These are phyloP conservation scores for Chlorella variabilis DNA, from an alignment of 163 green algal species.

Conservation along the genomic window DNA sequence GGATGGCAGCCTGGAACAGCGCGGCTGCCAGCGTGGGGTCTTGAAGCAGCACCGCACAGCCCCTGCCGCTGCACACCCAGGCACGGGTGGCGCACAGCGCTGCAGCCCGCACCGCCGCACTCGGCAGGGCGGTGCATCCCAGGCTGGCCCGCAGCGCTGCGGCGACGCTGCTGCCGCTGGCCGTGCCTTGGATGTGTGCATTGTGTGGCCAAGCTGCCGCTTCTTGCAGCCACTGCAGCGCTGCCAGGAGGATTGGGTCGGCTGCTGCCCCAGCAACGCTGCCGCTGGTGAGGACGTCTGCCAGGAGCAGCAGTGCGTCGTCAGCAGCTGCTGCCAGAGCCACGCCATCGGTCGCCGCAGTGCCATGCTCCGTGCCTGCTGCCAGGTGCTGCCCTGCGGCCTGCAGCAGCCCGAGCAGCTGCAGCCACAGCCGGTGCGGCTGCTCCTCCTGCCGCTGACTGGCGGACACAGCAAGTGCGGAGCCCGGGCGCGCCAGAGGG, in stretches of 20 bases:
- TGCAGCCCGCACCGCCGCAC: neutral
- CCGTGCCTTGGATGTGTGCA: too few species aligned
- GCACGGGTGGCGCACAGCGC: neutral
- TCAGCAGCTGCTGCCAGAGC: neutral
- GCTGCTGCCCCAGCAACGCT: neutral
- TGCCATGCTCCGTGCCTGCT: neutral
- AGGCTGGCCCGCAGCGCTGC: neutral
- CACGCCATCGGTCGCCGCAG: too few species aligned
- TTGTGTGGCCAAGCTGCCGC: neutral
- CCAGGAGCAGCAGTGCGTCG: neutral
- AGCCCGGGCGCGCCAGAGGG: neutral
- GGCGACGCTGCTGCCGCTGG: neutral
- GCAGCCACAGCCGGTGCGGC: neutral
- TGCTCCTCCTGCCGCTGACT: neutral
- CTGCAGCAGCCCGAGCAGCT: neutral
- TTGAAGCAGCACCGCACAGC: neutral
- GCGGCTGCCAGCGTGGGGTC: neutral
- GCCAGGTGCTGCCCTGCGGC: neutral
- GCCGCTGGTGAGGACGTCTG: neutral
- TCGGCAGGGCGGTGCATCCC: neutral
- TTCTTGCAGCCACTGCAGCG: neutral
- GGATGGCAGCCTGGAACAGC: neutral
- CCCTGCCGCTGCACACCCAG: neutral
- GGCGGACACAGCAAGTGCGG: neutral
- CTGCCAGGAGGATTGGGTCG: neutral